Conservation (phyloP, 495 filamentous ascomycete genomes). For the Ramalina peruviana region DNA sequence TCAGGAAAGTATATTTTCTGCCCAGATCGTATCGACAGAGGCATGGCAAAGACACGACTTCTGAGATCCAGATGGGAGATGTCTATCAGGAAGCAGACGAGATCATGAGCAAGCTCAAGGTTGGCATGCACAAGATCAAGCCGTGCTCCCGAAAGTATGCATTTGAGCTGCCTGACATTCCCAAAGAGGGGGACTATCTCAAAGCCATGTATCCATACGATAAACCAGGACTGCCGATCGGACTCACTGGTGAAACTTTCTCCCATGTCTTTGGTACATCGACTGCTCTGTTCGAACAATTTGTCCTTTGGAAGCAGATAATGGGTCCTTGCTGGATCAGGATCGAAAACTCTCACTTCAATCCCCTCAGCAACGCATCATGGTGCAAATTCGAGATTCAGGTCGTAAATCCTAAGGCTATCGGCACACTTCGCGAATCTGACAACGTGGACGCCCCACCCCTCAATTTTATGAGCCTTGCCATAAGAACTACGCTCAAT, state of each 20-base stretch:
- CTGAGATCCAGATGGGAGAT: conserved; percentile 77
- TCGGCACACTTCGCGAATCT: conserved; percentile 54
- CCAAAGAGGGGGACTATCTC: conserved; percentile 78
- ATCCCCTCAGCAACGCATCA: conserved; percentile 75
- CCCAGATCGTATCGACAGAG: conserved; percentile 59
- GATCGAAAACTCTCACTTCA: conserved; percentile 72
- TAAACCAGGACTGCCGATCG: conserved; percentile 53
- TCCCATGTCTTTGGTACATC: conserved; percentile 91
- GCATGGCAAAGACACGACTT: conserved; percentile 52
- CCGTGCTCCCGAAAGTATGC: conserved; percentile 81
- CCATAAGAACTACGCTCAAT: conserved; percentile 77
- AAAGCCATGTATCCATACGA: conserved; percentile 90
- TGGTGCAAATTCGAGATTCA: conserved; percentile 93
- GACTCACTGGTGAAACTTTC: conserved; percentile 73
- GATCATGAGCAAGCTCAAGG: conserved; percentile 70
- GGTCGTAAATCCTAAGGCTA: conserved; percentile 57
- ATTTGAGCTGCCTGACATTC: conserved; percentile 79
- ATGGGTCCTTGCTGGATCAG: conserved; percentile 97
- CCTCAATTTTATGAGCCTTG: conserved; percentile 85
- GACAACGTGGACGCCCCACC: conserved; percentile 72
- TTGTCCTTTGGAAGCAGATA: conserved; percentile 93
- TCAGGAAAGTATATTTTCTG: conserved; percentile 85
- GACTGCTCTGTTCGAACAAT: conserved; percentile 91
- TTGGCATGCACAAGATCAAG: conserved; percentile 88
- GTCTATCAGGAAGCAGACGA: conserved; percentile 78